Base-by-base conservation (phyloP, 2,329 filamentous ascomycete species). In the Arthrobotrys musiformis region DNA sequence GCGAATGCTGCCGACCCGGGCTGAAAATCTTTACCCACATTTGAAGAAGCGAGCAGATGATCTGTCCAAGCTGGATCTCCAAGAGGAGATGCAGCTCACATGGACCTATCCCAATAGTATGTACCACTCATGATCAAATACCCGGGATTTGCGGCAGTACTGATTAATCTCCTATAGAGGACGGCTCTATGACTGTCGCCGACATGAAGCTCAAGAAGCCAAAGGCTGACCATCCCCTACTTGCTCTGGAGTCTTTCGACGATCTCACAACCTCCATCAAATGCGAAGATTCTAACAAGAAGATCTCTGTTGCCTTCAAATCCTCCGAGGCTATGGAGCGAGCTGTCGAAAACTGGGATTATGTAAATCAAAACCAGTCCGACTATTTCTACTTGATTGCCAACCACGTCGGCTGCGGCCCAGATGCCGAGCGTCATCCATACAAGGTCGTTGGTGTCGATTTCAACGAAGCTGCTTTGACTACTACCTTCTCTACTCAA, bases 131-230 rank as follows among this genome's bases (percentile, higher is more conserved):
- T 19, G 19, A 26, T 35, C 17, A n/a, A 24, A 28, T 17, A 42
- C 37, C 15, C 35, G 15, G 4, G 24, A 17, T 22, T 1, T 24
- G 9, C 0, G 17, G n/a, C n/a, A 48, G 22, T 60, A 24, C 40
- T 46, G 37, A 60, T 28, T 6, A 6, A 13, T 26, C 26, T 42
- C 30, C 26, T n/a, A 28, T 48, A 35, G 67, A 17, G 15, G 33
- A 52, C 40, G 56, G 64, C 8, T 48, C 54, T 17, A 72, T 40
- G 33, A 48, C 42, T 17, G 68, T 83, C 6, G 82, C 82, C 58
- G 81, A 83, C 48, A 82, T 83, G 81, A 82, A 81, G 1, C 74
- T 83, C 5, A 79, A 81, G 64, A 81, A 82, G 13, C 80, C 80
- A 7, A 42, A 79, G 37, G 35, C 42, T 13, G 81, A 81, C 2